Evolutionary conservation across 176 grass and related monocot species (phyloP), one percentile per base, ranked within the genome.

Genomic region (Avena eriantha): DNA sequence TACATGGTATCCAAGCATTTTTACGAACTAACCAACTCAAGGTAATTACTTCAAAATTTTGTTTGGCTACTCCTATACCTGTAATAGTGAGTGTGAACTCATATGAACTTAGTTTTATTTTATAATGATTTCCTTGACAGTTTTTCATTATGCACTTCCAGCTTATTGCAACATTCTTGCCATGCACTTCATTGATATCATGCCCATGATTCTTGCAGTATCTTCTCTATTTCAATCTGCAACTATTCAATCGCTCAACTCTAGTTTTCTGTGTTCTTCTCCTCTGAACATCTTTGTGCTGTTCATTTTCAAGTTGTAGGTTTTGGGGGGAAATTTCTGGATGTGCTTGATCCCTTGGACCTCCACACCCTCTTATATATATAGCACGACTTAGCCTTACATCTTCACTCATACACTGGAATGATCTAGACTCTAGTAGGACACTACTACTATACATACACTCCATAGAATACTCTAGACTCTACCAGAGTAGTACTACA

Each of bases 1-100:
- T 98, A 83, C 96, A 98, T 91, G 96, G 96, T 21, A 95, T 98
- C 79, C 93, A 91, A 59, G 96, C 96, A 89, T 98, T 98, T 85
- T 81, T 98, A 80, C 63, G 88, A 75, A 98, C 96, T 36, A 95
- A 94, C 73, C 96, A 98, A 91, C 88, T 98, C 51, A 92, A 98
- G 96, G 96, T 95, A 78, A 89, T 85, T 73, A 73, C 69, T 73
- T 71, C 46, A 57, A 81, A 58, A 23, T 69, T 69, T 79, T 61
- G n/a, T 48, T 76, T 81, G 31, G 26, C 4, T 3, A 70, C 7
- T 80, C 39, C 39, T 5, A 47, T 47, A 47, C 67, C 60, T 53
- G 10, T 80, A 11, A 61, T 48, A 7, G 69, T 78, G 71, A 84
- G 64, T 26, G 24, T 73, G 43, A 68, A 36, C 39, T 83, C 4